phyloP scores from a whole-genome alignment of 2,329 filamentous ascomycete species.

The Fusarium sp. region DNA sequence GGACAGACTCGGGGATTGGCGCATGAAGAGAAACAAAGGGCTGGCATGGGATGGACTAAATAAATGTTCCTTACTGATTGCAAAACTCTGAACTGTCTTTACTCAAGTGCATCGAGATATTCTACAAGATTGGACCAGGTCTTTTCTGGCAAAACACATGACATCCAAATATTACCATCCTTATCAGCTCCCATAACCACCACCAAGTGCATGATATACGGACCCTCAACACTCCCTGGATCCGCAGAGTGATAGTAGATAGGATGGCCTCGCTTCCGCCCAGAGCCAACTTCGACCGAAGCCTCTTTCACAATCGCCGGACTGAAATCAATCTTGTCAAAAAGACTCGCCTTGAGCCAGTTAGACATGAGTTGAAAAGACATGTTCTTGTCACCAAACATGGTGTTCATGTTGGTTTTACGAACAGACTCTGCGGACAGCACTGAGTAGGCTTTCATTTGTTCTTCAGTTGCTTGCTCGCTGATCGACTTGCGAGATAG shows the following conservation, averaged over 20 bases:
- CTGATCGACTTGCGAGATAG: constrained; percentile 18
- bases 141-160: constrained; percentile 13
- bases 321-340: constrained; percentile 31
- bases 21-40: background rate
- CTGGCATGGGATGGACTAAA: background rate
- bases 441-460: constrained; percentile 22
- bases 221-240: constrained; percentile 18
- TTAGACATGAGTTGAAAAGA: constrained; percentile 34
- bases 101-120: constrained; percentile 13
- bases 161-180: constrained; percentile 26
- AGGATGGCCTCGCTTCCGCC: constrained; percentile 13
- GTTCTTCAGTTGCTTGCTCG: constrained; percentile 33
- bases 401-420: constrained; percentile 7
- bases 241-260: constrained; percentile 31
- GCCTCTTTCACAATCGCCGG: constrained; percentile 10
- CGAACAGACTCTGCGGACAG: constrained; percentile 25
- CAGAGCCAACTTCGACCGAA: background rate
- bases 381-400: constrained; percentile 29
- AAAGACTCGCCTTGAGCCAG: constrained; percentile 29
- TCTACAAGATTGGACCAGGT: constrained; percentile 23
- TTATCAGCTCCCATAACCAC: constrained; percentile 21
- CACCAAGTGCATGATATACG: constrained; percentile 24
- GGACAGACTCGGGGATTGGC: background rate
- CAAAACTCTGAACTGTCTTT: background rate
- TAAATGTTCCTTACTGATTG: background rate